phyloP scores from a whole-genome alignment of 768 basidiomycete species.

The Podaxis rugospora region DNA sequence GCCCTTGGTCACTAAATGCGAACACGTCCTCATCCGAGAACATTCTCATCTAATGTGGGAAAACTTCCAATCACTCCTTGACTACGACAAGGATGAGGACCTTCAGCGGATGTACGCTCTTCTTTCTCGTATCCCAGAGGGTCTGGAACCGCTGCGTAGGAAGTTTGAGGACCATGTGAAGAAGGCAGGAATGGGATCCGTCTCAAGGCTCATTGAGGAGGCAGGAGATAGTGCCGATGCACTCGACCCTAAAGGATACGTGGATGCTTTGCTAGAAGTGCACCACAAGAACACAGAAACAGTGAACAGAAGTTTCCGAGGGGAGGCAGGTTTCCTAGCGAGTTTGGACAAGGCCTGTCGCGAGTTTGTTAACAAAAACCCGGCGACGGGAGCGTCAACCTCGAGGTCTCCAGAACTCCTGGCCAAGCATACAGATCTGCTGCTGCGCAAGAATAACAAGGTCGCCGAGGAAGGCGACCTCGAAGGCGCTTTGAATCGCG shows the following conservation, averaged over 20 bases:
- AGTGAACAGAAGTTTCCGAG: conserved; percentile 83
- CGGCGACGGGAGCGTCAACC: conserved; percentile 80
- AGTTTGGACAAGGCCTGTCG: conserved; percentile 93
- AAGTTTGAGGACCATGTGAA: conserved; percentile 96
- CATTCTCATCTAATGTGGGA: conserved; percentile 87
- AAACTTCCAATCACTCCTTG: conserved; percentile 84
- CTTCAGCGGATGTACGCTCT: conserved; percentile 92
- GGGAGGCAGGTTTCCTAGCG: conserved; percentile 91
- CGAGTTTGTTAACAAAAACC: conserved; percentile 93
- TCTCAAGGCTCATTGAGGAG: conserved; percentile 69
- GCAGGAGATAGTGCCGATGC: conserved; percentile 48
- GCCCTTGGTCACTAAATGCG: conserved; percentile 76
- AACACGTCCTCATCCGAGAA: conserved; percentile 86
- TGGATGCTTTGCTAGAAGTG: conserved; percentile 88
- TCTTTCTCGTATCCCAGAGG: conserved; percentile 86
- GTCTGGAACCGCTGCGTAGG: conserved; percentile 85
- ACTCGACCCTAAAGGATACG: conserved; percentile 90
- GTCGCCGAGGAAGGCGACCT: conserved; percentile 88
- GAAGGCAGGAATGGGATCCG: conserved; percentile 77
- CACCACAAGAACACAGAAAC: conserved; percentile 90
- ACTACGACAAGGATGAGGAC: conserved; percentile 93
- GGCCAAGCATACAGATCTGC: conserved; percentile 86
- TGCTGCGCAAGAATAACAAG: conserved; percentile 94
- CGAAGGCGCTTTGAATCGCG: conserved; percentile 85
- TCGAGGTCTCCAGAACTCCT: conserved; percentile 90